These are phyloP conservation scores for Capronia coronata DNA, from an alignment of 2,329 filamentous ascomycete genomes.

Conservation along the genomic window DNA sequence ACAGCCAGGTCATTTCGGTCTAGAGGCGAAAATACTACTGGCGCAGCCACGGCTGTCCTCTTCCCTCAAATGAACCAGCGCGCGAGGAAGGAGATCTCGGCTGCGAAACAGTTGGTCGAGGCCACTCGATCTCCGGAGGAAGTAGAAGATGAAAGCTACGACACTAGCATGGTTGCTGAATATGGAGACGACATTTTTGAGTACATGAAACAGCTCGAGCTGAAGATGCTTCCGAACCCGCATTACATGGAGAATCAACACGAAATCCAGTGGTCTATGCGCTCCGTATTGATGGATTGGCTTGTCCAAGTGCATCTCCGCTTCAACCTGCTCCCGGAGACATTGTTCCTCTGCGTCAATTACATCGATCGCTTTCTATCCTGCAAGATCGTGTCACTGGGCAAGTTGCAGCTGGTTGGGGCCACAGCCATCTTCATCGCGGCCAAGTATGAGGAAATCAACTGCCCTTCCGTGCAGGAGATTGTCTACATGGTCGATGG, in stretches of 20 bases:
- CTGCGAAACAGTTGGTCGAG: conserved; percentile 61
- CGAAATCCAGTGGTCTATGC: conserved; percentile 99
- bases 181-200: conserved; percentile 93
- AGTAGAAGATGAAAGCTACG: conserved; percentile 80
- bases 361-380: conserved; percentile 96
- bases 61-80: conserved; percentile 66
- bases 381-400: conserved; percentile 86
- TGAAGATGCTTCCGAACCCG: conserved; percentile 74
- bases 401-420: conserved; percentile 91
- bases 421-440: conserved; percentile 94
- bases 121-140: conserved; percentile 62
- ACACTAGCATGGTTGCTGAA: conserved; percentile 95
- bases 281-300: conserved; percentile 95
- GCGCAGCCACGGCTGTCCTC: conserved; percentile 58
- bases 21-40: conserved; percentile 65
- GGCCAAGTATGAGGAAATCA: conserved; percentile 98
- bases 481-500: conserved; percentile 98
- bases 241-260: conserved; percentile 96
- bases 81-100: conserved; percentile 65
- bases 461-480: conserved; percentile 88
- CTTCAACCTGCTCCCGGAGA: conserved; percentile 87
- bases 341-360: conserved; percentile 89
- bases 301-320: conserved; percentile 90
- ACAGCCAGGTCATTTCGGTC: conserved; percentile 74
- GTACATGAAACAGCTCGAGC: conserved; percentile 85